phyloP scores from a whole-genome alignment of 108 stramenopile species.

The Cyclotella atomus region DNA sequence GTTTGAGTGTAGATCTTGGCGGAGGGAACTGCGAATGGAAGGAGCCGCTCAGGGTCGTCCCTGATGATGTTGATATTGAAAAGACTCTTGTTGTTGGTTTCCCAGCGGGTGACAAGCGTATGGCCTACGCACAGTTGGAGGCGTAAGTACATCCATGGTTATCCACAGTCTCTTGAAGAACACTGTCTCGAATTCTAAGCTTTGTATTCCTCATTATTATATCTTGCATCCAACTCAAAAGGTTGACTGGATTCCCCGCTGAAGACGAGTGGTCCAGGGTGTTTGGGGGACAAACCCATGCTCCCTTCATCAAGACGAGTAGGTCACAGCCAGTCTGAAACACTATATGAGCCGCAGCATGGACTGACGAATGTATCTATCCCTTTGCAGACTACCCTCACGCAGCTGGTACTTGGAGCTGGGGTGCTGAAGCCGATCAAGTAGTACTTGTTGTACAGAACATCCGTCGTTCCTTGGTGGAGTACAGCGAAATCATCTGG shows the following conservation, averaged over 20 bases:
- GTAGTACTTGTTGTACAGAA: constrained; percentile 1
- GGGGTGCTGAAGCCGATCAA: constrained; percentile 8
- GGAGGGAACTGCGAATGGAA: not conserved
- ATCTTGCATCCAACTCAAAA: too few species aligned
- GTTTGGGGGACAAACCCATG: too few species aligned
- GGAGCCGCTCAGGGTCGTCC: not conserved
- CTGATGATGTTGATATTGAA: not conserved
- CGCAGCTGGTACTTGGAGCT: constrained; percentile 11
- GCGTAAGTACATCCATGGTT: not conserved
- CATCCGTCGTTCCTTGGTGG: constrained; percentile 3
- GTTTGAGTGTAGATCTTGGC: too few species aligned
- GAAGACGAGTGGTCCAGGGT: too few species aligned
- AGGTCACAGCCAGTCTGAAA: too few species aligned
- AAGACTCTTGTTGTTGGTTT: not conserved
- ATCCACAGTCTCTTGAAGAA: not conserved
- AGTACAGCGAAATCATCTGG: not conserved
- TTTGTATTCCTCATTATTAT: too few species aligned
- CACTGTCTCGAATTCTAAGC: too few species aligned
- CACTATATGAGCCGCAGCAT: too few species aligned
- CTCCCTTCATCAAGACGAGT: too few species aligned
- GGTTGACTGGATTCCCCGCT: too few species aligned
- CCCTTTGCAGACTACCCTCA: constrained; percentile 3
- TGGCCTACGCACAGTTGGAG: too few species aligned
- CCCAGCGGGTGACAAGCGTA: too few species aligned
- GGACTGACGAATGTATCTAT: not conserved